Evolutionary conservation across 306 rosid species (phyloP), one percentile per base, ranked within the genome.

Genomic region (Luffa acutangula): DNA sequence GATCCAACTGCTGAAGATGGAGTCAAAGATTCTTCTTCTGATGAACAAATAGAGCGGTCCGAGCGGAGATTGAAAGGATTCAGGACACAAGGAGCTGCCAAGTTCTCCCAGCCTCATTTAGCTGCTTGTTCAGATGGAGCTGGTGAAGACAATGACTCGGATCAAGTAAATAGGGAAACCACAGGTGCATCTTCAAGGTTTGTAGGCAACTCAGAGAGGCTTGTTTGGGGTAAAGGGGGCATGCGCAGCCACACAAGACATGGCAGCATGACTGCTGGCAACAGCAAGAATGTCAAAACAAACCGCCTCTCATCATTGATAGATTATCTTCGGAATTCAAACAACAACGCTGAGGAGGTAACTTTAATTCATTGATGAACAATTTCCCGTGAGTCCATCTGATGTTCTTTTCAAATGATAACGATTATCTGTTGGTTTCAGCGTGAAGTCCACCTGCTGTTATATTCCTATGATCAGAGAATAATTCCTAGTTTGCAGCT

Each of bases 171-270:
- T 74, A 82, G 81, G 85, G 96, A 90, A 46, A 78, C 80, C 84
- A 56, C 80, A 36, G 80, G 81, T 82, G 80, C 87, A 57, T 87
- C 96, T 37, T 85, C 33, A 36, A 86, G 84, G 80, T 83, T 80
- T 82, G 85, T 84, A 51, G 79, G 89, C 60, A 80, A 83, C 83
- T 82, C 86, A 39, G 87, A 86, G 73, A 85, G 93, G 86, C 88
- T 90, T 80, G 79, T 91, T 20, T 92, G 93, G 93, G 97, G 93
- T 4, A 87, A 83, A 82, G 88, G 91, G 79, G 89, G 90, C 65
- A 83, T 85, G 75, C 88, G 91, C 53, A 89, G 91, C 76, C 84
- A 90, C 85, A 85, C 86, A 42, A 81, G 89, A 62, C 82, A 85
- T 78, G 89, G 91, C 31, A 62, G 85, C 78, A 77, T 77, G 74